Conservation (phyloP, 495 filamentous ascomycete species). For the Cenococcum geophilum region DNA sequence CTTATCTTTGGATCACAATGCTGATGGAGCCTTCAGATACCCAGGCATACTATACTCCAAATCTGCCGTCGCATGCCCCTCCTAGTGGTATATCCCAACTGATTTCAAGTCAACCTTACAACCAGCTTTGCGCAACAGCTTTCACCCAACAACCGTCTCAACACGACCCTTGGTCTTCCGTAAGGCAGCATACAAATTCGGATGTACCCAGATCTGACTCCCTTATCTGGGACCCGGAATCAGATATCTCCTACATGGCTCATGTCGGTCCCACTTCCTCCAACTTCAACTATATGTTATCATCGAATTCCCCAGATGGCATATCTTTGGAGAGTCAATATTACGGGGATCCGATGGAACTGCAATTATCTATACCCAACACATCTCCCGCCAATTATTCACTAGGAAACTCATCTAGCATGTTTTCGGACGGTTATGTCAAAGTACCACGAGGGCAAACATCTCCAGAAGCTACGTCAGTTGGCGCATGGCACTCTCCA, state of each 20-base stretch:
- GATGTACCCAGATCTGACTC: slow-evolving; percentile 13
- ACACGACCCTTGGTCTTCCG: slow-evolving; percentile 26
- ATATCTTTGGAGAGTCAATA: neutral
- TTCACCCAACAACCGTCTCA: slow-evolving; percentile 16
- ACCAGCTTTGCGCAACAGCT: slow-evolving; percentile 7
- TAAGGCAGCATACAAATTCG: slow-evolving; percentile 16
- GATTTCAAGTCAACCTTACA: slow-evolving; percentile 4
- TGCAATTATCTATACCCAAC: neutral
- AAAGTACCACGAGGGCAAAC: neutral
- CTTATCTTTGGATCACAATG: neutral
- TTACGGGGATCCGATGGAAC: neutral
- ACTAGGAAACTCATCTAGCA: neutral
- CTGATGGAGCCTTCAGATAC: neutral
- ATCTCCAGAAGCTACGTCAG: neutral
- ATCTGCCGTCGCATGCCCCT: neutral
- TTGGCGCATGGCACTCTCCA: slow-evolving; percentile 9
- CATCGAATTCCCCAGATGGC: slow-evolving; percentile 12
- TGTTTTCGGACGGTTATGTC: neutral
- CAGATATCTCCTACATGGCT: slow-evolving; percentile 1
- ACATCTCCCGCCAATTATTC: neutral
- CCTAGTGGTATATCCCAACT: neutral
- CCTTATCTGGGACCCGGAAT: slow-evolving; percentile 19
- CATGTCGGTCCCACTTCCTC: neutral
- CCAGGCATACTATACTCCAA: neutral
- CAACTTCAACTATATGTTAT: slow-evolving; percentile 5